phyloP scores from a whole-genome alignment of 805 yeast genomes.

The Candida rishiriensis region DNA sequence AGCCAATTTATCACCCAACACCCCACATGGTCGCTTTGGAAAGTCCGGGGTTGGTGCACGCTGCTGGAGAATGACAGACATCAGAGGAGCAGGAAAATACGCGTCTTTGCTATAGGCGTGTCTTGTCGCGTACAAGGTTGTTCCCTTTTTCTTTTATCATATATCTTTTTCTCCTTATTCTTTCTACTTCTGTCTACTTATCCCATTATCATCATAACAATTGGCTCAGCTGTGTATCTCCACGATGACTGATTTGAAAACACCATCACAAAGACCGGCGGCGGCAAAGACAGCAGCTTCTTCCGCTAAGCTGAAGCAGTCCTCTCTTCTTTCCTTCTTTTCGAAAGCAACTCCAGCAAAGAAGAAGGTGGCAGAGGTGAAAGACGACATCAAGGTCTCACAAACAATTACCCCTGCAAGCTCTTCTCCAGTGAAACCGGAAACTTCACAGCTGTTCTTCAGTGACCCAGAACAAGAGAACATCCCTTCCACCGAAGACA shows the following conservation, averaged over 20 bases:
- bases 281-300: background rate
- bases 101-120: background rate
- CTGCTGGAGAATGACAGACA: too few relatives aligned
- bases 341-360: constrained; percentile 9
- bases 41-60: too few relatives aligned
- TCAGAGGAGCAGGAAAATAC: too few relatives aligned
- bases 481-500: background rate
- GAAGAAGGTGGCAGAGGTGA: background rate
- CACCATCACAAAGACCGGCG: background rate
- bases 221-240: background rate
- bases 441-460: too few relatives aligned
- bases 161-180: background rate
- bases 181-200: background rate
- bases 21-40: too few relatives aligned
- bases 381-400: background rate
- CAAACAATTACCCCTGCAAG: constrained; percentile 22
- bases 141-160: background rate
- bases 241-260: constrained; percentile 2
- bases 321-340: constrained; percentile 30
- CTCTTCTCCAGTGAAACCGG: constrained; percentile 10
- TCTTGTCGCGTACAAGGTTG: background rate
- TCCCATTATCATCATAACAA: background rate
- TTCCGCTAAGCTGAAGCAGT: constrained; percentile 11
- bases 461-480: too few relatives aligned
- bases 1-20: too few relatives aligned